A percentile compares a stretch with the other conserved stretches of the same genome.
Conservation (phyloP, 1,284 basidiomycete genomes). For the Mrakiaceae sp. region DNA sequence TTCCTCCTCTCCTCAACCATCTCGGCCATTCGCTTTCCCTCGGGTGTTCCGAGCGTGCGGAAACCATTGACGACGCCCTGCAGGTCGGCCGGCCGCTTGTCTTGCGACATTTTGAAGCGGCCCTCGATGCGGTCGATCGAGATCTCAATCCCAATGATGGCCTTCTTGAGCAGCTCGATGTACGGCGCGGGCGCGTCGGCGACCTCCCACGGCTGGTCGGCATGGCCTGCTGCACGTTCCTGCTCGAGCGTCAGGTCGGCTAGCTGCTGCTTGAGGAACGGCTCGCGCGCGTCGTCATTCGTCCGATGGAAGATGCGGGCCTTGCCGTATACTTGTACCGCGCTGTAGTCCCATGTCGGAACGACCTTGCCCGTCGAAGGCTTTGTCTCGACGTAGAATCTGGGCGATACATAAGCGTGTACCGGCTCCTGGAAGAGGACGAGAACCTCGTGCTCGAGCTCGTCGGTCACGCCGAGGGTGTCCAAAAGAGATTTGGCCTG, state of each 20-base stretch:
- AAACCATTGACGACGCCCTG: constrained; percentile 34
- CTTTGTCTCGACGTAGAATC: constrained; percentile 32
- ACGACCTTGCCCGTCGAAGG: constrained; percentile 33
- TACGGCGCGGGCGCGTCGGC: constrained; percentile 34
- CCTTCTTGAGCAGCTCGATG: constrained; percentile 33
- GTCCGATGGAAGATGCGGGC: constrained; percentile 21
- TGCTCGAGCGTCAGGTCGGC: constrained; percentile 25
- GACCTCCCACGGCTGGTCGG: constrained; percentile 29
- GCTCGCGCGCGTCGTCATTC: constrained; percentile 16
- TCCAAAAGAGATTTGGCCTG: constrained; percentile 30
- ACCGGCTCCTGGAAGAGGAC: constrained; percentile 32
- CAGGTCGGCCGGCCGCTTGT: constrained; percentile 32
- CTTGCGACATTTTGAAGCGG: constrained; percentile 36
- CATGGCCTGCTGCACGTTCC: constrained; percentile 18
- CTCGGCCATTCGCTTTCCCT: constrained; percentile 27
- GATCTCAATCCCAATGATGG: constrained; percentile 37
- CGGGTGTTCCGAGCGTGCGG: constrained; percentile 22
- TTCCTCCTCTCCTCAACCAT: constrained; percentile 26
- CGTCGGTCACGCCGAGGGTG: not conserved
- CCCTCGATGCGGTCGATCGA: constrained; percentile 32
- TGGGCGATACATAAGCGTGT: constrained; percentile 32
- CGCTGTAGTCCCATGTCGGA: constrained; percentile 35
- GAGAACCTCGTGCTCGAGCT: constrained; percentile 28
- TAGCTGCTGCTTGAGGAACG: constrained; percentile 29
- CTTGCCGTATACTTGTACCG: constrained; percentile 34